Conservation (phyloP, 2,329 filamentous ascomycete species). For the Paraphaeosphaeria sporulosa region DNA sequence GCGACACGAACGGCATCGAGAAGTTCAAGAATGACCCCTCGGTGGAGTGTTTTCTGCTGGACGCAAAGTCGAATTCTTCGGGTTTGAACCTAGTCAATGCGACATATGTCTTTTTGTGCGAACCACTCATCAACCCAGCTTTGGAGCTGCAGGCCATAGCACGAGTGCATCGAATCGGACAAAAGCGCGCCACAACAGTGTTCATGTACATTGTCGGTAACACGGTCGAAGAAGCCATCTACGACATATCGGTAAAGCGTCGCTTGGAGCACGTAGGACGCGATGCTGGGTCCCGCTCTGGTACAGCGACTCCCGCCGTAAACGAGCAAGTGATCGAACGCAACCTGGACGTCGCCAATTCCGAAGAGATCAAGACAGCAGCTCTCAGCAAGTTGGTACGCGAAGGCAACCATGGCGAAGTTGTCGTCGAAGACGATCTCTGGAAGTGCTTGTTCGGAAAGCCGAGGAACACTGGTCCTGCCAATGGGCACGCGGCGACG, state of each 20-base stretch:
- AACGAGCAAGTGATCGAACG: slow-evolving; percentile 60
- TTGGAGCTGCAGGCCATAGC: slow-evolving; percentile 95
- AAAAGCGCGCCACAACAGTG: slow-evolving; percentile 85
- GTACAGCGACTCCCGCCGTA: slow-evolving; percentile 46
- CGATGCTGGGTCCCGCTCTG: slow-evolving; percentile 18
- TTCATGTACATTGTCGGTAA: slow-evolving; percentile 94
- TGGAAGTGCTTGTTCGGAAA: slow-evolving; percentile 89
- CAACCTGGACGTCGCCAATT: slow-evolving; percentile 81
- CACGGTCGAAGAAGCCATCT: slow-evolving; percentile 91
- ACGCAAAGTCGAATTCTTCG: slow-evolving; percentile 86
- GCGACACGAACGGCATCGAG: slow-evolving; percentile 71
- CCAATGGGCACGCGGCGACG: not conserved
- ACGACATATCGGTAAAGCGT: slow-evolving; percentile 81
- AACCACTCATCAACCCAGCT: slow-evolving; percentile 91
- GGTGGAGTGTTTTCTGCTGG: slow-evolving; percentile 84
- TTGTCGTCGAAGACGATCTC: slow-evolving; percentile 78
- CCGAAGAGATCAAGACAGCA: slow-evolving; percentile 79
- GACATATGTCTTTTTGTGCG: slow-evolving; percentile 92
- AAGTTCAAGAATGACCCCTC: slow-evolving; percentile 78
- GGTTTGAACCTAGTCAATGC: slow-evolving; percentile 93
- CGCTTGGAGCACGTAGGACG: slow-evolving; percentile 78
- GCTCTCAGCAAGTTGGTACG: slow-evolving; percentile 75
- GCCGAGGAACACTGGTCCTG: not conserved
- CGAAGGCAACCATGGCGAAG: slow-evolving; percentile 75
- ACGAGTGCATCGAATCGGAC: slow-evolving; percentile 92